phyloP scores from a whole-genome alignment of 1,139 yeast species.

The Trichomonascaceae sp. region DNA sequence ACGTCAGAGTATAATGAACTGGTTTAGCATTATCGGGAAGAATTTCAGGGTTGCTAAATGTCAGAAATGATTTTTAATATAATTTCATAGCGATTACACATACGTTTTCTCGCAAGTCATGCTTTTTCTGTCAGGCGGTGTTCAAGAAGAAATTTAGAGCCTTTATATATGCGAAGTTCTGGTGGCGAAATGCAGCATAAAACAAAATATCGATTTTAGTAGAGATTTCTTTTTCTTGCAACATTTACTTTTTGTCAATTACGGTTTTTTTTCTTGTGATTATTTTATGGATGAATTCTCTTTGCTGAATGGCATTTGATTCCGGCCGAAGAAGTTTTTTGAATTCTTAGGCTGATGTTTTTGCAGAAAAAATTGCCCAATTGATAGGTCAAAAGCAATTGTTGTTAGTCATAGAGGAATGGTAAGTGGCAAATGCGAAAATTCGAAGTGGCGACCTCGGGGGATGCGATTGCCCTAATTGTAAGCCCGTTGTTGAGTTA shows the following conservation, averaged over 20 bases:
- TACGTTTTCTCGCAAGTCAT: background rate
- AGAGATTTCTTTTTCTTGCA: background rate
- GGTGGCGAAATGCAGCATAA: background rate
- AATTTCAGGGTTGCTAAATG: slow-evolving; percentile 26
- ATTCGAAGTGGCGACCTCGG: no score
- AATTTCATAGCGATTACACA: background rate
- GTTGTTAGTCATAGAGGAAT: no score
- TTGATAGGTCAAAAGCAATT: no score
- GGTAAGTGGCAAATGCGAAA: no score
- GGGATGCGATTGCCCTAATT: no score
- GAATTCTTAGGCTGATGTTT: no score
- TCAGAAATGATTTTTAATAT: background rate
- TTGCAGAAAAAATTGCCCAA: no score
- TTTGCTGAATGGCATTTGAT: no score
- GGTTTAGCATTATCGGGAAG: slow-evolving; percentile 72
- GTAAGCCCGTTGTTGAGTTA: no score
- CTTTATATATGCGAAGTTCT: background rate
- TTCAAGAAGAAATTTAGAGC: background rate
- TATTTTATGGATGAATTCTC: background rate
- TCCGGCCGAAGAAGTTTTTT: no score
- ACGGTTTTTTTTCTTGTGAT: background rate
- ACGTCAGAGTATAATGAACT: slow-evolving; percentile 57
- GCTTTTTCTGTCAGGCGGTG: background rate
- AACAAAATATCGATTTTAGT: background rate
- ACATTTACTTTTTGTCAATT: background rate